Evolutionary conservation across 257 asterid species (phyloP), one percentile per base, ranked within the genome.

Genomic region (Scutellaria barbata): DNA sequence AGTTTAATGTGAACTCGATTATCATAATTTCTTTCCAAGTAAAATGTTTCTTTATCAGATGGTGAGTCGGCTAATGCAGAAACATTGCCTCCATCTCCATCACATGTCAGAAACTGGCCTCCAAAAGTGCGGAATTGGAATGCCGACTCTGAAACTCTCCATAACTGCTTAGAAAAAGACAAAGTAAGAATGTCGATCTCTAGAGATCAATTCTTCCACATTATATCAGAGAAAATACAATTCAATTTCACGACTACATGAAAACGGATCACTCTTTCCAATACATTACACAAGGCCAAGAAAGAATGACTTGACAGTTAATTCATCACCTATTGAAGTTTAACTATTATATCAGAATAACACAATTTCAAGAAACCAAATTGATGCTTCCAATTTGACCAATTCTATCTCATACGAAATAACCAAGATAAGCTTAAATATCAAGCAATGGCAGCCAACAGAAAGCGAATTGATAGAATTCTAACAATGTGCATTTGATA

Each of bases 71-170:
- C 82, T 10, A 77, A 62, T 12, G 98, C 92, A 66, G 82, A 75
- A 48, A 85, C 88, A 30, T 33, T 70, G 62, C 71, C 68, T 16
- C 92, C 92, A 48, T 81, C 86, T 12, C 85, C 89, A 64, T 68
- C 53, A 54, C 92, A 86, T 11, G 85, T 82, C 39, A 92, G 81
- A 79, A 92, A 89, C 57, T 85, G 86, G 73, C 93, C 95, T 69
- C 77, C 77, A 57, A 85, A 74, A 70, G 95, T 85, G 14, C 96
- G 86, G 51, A 92, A 83, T 79, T 89, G 95, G 83, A 85, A 92
- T 20, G 69, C 63, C 0, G 88, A 85, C 72, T 86, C 89, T 0
- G 96, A 86, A 76, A 88, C 81, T 79, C 96, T 85, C 98, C 96
- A 88, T 39, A 89, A 76, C 98, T 92, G 87, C 71, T 57, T 53